phyloP scores from a whole-genome alignment of 306 rosid genomes.

The Mimosa bimucronata region DNA sequence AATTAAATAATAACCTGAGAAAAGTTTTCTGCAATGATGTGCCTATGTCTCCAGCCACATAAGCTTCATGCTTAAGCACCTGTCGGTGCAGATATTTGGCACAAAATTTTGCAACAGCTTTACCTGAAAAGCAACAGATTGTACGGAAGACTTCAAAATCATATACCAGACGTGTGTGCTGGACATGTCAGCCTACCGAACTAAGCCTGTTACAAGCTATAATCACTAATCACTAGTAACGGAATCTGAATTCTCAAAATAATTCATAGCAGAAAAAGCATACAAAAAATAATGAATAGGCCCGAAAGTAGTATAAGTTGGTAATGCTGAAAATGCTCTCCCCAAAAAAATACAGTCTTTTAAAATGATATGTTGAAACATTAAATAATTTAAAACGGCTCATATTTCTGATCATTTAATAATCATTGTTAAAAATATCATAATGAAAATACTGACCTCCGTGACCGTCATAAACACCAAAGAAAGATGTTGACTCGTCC shows the following conservation, averaged over 20 bases:
- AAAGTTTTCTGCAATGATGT: slow-evolving; percentile 72
- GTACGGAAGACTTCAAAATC: slow-evolving; percentile 27
- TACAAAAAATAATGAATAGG: neutral
- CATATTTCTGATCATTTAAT: neutral
- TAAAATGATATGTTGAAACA: neutral
- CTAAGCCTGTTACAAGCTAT: slow-evolving; percentile 5
- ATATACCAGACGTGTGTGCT: slow-evolving; percentile 15
- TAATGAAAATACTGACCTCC: slow-evolving; percentile 65
- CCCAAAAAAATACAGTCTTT: neutral
- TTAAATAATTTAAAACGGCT: neutral
- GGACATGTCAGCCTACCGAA: slow-evolving; percentile 17
- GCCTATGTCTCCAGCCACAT: slow-evolving; percentile 78
- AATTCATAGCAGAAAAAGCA: slow-evolving; percentile 3
- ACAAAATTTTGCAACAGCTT: slow-evolving; percentile 95
- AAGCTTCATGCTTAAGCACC: slow-evolving; percentile 78
- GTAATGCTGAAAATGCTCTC: neutral
- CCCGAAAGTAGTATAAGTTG: neutral
- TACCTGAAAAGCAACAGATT: slow-evolving; percentile 60
- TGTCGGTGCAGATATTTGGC: slow-evolving; percentile 91
- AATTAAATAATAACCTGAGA: slow-evolving; percentile 67
- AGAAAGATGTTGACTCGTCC: slow-evolving; percentile 84
- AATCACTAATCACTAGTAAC: slow-evolving; percentile 19
- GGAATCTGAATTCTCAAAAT: slow-evolving; percentile 6
- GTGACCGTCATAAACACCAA: slow-evolving; percentile 97
- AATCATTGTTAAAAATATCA: neutral